phyloP scores from a whole-genome alignment of 164 flowering plant genomes.

The Nymphaea thermarum region DNA sequence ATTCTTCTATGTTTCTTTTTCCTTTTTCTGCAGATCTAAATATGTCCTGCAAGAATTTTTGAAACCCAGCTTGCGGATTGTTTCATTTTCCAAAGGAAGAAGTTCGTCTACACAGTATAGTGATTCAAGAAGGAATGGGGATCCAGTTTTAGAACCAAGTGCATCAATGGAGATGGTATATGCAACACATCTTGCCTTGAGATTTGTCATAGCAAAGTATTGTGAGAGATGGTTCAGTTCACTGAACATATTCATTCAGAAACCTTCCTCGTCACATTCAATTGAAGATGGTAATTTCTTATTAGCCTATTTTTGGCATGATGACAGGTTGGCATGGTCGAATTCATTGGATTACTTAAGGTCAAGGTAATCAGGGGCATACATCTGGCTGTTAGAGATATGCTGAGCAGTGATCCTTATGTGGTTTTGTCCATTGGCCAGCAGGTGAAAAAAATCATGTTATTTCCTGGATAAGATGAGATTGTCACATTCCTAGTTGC shows the following conservation, averaged over 20 bases:
- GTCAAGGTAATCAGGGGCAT: conserved; percentile 78
- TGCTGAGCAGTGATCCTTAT: conserved; percentile 92
- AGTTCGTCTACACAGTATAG: conserved; percentile 33
- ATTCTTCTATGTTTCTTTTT: not conserved
- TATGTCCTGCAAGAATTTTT: conserved; percentile 90
- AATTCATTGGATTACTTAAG: conserved; percentile 84
- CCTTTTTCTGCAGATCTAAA: conserved; percentile 46
- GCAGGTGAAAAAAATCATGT: conserved; percentile 30
- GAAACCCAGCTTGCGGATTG: conserved; percentile 90
- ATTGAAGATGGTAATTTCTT: not conserved
- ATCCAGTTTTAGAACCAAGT: conserved; percentile 40
- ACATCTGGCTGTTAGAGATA: conserved; percentile 79
- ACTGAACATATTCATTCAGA: no score
- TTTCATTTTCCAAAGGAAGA: conserved; percentile 33
- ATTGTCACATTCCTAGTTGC: no score
- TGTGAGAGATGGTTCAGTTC: no score
- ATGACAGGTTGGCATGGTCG: conserved; percentile 82
- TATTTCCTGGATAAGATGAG: no score
- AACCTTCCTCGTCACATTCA: not conserved
- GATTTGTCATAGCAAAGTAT: no score
- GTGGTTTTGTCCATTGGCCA: conserved; percentile 67
- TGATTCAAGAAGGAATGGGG: conserved; percentile 44
- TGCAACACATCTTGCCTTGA: no score
- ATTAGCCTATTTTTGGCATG: conserved; percentile 2
- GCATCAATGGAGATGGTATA: conserved; percentile 41